Evolutionary conservation across 2,329 filamentous ascomycete genomes (phyloP).

Genomic region (Nothomitra cinnamomea): DNA sequence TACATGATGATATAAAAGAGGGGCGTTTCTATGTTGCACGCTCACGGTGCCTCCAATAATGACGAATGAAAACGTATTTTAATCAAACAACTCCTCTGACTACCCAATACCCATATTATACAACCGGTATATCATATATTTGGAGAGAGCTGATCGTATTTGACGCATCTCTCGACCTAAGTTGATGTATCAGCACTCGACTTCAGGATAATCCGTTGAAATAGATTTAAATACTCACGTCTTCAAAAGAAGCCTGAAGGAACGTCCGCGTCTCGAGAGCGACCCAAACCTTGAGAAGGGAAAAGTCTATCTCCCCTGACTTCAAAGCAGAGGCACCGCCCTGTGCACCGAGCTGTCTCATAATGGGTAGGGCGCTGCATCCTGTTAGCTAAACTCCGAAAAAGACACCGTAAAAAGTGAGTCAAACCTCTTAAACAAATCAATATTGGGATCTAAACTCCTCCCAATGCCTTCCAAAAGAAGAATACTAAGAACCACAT

Average conservation of each 20-base stretch:
- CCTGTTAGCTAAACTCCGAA: conserved; percentile 6
- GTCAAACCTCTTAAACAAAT: conserved; percentile 58
- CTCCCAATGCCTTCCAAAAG: conserved; percentile 88
- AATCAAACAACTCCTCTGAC: too few relatives aligned
- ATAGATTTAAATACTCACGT: conserved; percentile 34
- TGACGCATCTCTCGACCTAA: conserved; percentile 73
- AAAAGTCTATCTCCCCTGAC: conserved; percentile 56
- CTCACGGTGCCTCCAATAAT: too few relatives aligned
- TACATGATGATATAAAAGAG: too few relatives aligned
- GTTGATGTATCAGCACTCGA: conserved; percentile 3
- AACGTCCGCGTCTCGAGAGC: conserved; percentile 79
- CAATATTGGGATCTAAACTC: conserved; percentile 68
- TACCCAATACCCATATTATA: too few relatives aligned
- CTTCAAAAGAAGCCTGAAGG: conserved; percentile 77
- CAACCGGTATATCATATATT: conserved; percentile 47
- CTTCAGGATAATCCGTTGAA: conserved; percentile 4
- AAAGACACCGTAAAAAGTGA: background rate
- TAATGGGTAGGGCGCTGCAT: conserved; percentile 68
- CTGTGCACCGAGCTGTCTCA: conserved; percentile 71
- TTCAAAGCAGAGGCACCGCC: conserved; percentile 40
- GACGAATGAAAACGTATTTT: too few relatives aligned
- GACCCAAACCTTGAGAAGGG: conserved; percentile 81
- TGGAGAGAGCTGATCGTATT: conserved; percentile 74
- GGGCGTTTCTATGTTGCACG: too few relatives aligned
- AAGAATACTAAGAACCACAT: conserved; percentile 89